A percentile compares a stretch with the other conserved stretches of the same genome.
Evolutionary conservation across 345 rosid genomes (phyloP).

Genomic region (Salix viminalis): DNA sequence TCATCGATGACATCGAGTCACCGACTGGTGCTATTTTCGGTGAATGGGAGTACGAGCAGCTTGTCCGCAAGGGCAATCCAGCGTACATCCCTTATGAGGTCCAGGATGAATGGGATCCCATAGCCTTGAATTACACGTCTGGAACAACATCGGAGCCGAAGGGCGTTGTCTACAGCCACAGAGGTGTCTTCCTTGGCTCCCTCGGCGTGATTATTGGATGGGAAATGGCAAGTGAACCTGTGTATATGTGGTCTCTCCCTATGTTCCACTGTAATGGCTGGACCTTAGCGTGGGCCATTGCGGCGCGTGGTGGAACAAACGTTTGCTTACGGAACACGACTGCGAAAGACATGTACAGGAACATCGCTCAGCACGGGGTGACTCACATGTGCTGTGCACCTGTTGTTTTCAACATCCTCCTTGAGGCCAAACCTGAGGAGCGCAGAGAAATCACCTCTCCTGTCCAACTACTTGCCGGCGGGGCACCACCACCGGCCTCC

Average conservation of each 20-base stretch:
- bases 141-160: slow-evolving; percentile 74
- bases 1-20: slow-evolving; percentile 50
- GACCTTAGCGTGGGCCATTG: slow-evolving; percentile 71
- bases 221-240: slow-evolving; percentile 63
- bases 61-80: slow-evolving; percentile 40
- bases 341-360: slow-evolving; percentile 44
- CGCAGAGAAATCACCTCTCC: slow-evolving; percentile 27
- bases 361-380: slow-evolving; percentile 47
- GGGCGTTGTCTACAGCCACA: slow-evolving; percentile 74
- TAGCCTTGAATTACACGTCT: slow-evolving; percentile 63
- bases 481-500: slow-evolving; percentile 66
- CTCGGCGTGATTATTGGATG: slow-evolving; percentile 50
- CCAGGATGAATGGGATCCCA: slow-evolving; percentile 60
- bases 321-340: slow-evolving; percentile 64
- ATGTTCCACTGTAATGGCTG: slow-evolving; percentile 87
- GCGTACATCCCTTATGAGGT: slow-evolving; percentile 17
- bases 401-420: slow-evolving; percentile 58
- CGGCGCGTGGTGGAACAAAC: slow-evolving; percentile 74
- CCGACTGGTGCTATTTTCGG: slow-evolving; percentile 46
- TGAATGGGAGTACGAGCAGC: slow-evolving; percentile 54
- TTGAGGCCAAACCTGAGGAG: slow-evolving; percentile 44
- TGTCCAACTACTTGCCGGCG: slow-evolving; percentile 65
- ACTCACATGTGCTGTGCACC: slow-evolving; percentile 88
- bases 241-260: slow-evolving; percentile 75
- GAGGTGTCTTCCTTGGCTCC: slow-evolving; percentile 65